Evolutionary conservation across 2,329 filamentous ascomycete genomes (phyloP).

Genomic region (Epichloe sylvatica): DNA sequence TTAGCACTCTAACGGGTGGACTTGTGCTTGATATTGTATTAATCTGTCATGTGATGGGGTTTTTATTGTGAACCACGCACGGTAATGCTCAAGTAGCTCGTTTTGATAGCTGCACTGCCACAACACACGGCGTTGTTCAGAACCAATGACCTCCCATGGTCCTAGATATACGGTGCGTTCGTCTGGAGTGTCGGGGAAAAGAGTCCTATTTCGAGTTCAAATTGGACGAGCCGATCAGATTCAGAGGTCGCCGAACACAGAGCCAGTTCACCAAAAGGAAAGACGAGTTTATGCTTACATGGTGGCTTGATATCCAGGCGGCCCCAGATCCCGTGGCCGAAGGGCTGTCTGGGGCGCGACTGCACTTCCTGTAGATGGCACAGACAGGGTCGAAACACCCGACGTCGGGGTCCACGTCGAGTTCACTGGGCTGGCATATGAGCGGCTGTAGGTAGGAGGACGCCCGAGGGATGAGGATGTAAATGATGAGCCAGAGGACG

Average conservation of each 20-base stretch:
- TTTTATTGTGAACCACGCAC: constrained; percentile 15
- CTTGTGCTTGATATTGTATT: too few species aligned
- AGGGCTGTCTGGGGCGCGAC: constrained; percentile 24
- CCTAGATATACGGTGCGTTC: constrained; percentile 38
- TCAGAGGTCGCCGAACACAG: not conserved
- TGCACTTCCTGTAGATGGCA: constrained; percentile 23
- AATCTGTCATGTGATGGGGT: too few species aligned
- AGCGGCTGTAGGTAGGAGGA: constrained; percentile 26
- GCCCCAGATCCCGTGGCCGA: constrained; percentile 35
- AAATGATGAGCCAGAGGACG: constrained; percentile 36
- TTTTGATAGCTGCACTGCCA: constrained; percentile 40
- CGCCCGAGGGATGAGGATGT: constrained; percentile 30
- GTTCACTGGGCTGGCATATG: constrained; percentile 29
- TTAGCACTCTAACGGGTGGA: not conserved
- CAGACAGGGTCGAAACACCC: constrained; percentile 29
- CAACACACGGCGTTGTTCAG: constrained; percentile 33
- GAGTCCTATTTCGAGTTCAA: constrained; percentile 22
- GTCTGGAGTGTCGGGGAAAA: constrained; percentile 35
- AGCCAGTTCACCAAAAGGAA: not conserved
- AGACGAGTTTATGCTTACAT: constrained; percentile 24
- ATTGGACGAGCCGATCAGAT: constrained; percentile 9
- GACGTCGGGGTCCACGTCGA: constrained; percentile 33
- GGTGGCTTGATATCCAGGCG: constrained; percentile 39
- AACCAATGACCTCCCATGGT: constrained; percentile 37
- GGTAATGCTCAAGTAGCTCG: constrained; percentile 37